Conservation (phyloP, 2,329 filamentous ascomycete genomes). For the Raffaelea ambrosiae region DNA sequence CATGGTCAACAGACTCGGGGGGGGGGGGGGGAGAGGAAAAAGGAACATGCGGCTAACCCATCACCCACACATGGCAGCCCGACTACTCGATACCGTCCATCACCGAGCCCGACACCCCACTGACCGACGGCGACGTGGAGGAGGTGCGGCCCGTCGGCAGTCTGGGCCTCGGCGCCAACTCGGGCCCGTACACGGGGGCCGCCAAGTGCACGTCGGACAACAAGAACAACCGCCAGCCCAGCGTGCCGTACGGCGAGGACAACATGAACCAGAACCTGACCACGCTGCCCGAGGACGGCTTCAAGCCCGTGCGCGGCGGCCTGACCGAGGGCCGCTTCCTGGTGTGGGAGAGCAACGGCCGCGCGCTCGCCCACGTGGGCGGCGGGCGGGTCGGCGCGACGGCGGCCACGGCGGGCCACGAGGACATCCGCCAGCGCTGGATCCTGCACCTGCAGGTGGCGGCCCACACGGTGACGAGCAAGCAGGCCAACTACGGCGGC, state of each 20-base stretch:
- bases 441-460: constrained; percentile 29
- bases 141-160: constrained; percentile 1
- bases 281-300: constrained; percentile 37
- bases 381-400: constrained; percentile 13
- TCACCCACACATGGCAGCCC: constrained; percentile 18
- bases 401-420: constrained; percentile 23
- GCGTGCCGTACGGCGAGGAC: constrained; percentile 31
- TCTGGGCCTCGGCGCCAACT: not conserved
- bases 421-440: constrained; percentile 34
- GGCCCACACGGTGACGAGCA: not conserved
- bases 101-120: constrained; percentile 8
- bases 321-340: constrained; percentile 48
- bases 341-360: constrained; percentile 33
- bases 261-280: constrained; percentile 24
- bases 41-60: too few relatives aligned
- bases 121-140: not conserved
- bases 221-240: constrained; percentile 25
- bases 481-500: constrained; percentile 3
- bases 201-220: not conserved
- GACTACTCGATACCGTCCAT: constrained; percentile 33
- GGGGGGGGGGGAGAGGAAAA: too few relatives aligned
- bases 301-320: constrained; percentile 39
- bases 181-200: constrained; percentile 3
- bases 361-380: constrained; percentile 29
- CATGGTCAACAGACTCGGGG: too few relatives aligned